Evolutionary conservation across 108 stramenopile genomes (phyloP).

Genomic region (Cyclotella cryptica): DNA sequence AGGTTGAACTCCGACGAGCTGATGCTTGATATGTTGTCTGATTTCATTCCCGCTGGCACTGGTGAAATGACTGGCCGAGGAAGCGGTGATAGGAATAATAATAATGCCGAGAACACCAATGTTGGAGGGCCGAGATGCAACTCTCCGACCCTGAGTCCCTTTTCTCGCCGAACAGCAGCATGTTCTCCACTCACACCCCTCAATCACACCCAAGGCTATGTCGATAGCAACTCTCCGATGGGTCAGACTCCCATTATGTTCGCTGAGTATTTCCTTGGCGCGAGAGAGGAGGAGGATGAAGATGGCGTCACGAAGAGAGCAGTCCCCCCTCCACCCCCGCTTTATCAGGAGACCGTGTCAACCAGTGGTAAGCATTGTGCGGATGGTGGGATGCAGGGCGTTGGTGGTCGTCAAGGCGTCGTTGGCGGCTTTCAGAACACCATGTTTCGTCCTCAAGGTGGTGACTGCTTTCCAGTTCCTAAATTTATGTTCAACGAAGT

Average conservation of each 20-base stretch:
- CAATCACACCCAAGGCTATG: background rate
- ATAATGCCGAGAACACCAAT: background rate
- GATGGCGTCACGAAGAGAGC: background rate
- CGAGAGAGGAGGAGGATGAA: background rate
- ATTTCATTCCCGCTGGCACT: background rate
- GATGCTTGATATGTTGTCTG: background rate
- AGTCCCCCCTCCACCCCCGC: constrained; percentile 6
- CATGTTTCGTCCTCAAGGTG: background rate
- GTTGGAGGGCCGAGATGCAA: background rate
- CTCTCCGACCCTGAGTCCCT: background rate
- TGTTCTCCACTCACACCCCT: background rate
- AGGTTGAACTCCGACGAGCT: constrained; percentile 20
- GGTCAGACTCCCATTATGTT: constrained; percentile 27
- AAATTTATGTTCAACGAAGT: background rate
- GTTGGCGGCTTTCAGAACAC: background rate
- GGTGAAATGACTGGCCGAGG: background rate
- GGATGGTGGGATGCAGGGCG: background rate
- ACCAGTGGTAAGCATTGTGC: background rate
- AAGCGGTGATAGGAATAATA: background rate
- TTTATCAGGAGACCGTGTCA: background rate
- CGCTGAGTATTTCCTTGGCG: constrained; percentile 11
- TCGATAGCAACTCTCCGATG: background rate
- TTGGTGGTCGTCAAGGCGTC: background rate
- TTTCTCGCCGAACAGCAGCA: background rate
- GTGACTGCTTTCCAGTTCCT: background rate